Base-by-base conservation (phyloP, 2,329 filamentous ascomycete species). In the Fusarium tricinctum region DNA sequence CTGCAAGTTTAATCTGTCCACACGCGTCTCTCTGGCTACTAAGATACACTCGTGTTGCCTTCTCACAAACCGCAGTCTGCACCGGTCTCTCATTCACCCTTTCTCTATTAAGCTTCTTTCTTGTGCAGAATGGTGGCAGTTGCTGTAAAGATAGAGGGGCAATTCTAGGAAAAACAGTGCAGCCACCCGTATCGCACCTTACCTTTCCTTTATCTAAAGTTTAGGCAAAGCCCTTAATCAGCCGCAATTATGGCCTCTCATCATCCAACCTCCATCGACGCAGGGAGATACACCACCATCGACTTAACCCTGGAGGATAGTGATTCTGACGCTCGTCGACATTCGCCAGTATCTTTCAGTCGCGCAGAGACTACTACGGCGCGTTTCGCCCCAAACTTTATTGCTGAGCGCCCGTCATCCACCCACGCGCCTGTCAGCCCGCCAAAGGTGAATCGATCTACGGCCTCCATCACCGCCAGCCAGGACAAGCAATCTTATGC, bases 381-480 rank as follows among this genome's bases (percentile, higher is more conserved):
- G 50, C 64, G 63, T 26, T 56, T 64, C 42, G 55, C 58, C 40
- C 59, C 62, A 20, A 48, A 30, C 47, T 60, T 58, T 56, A 22
- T 50, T 43, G 54, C 38, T 53, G 52, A 56, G 30, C 57, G 40
- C 42, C 51, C 66, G 42, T 58, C 63, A 14, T 55, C 58, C 51
- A 63, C 45, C 44, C 56, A 60, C 46, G 47, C 63, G 35, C 68
- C 73, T 52, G 73, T 76, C 55, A 79, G 74, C 61, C 76, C 77
- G 14, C 74, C 75, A 23, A 74, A 66, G 4, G 51, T 75, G 42
- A 74, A 71, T 53, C 71, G 76, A 55, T 52, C 66, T 23, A 44
- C 44, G 23, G 35, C 51, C 35, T 56, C 42, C 52, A 63, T 45
- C 52, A 26, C 56, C 22, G n/a, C 58, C 15, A 49, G 39, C 39